These are phyloP conservation scores for Exophiala sp. DNA, from an alignment of 2,329 filamentous ascomycete species.

Conservation along the genomic window DNA sequence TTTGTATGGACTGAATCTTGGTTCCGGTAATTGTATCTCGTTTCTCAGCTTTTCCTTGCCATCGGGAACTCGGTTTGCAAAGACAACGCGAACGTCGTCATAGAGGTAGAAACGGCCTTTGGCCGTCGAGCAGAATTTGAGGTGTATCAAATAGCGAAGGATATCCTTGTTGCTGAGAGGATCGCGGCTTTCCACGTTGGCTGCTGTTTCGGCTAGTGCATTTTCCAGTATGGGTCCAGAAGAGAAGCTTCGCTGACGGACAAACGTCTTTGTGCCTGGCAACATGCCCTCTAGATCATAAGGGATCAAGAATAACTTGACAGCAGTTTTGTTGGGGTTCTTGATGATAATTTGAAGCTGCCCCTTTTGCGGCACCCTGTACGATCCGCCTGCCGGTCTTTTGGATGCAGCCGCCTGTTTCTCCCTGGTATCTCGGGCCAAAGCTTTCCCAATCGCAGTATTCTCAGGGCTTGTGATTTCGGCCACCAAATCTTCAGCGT, in stretches of 20 bases:
- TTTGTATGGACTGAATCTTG: constrained; percentile 81
- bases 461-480: constrained; percentile 21
- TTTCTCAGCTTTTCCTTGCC: constrained; percentile 89
- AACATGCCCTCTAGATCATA: constrained; percentile 94
- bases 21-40: constrained; percentile 85
- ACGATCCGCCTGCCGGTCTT: constrained; percentile 80
- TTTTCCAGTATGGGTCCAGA: constrained; percentile 79
- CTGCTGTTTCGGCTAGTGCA: constrained; percentile 53
- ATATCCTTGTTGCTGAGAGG: constrained; percentile 58
- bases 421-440: constrained; percentile 46
- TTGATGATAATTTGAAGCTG: constrained; percentile 97
- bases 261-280: constrained; percentile 89
- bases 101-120: constrained; percentile 85
- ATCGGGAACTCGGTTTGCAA: constrained; percentile 92
- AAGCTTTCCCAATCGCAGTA: constrained; percentile 27
- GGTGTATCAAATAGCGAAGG: constrained; percentile 82
- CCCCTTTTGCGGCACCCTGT: constrained; percentile 88
- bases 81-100: constrained; percentile 88
- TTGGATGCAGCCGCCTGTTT: constrained; percentile 59
- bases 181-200: constrained; percentile 49
- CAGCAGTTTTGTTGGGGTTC: constrained; percentile 96
- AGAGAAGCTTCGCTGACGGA: constrained; percentile 90
- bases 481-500: constrained; percentile 12
- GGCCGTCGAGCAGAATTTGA: constrained; percentile 86
- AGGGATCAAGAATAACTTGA: constrained; percentile 90